Conservation (phyloP, 306 rosid species). For the Comarum palustre region DNA sequence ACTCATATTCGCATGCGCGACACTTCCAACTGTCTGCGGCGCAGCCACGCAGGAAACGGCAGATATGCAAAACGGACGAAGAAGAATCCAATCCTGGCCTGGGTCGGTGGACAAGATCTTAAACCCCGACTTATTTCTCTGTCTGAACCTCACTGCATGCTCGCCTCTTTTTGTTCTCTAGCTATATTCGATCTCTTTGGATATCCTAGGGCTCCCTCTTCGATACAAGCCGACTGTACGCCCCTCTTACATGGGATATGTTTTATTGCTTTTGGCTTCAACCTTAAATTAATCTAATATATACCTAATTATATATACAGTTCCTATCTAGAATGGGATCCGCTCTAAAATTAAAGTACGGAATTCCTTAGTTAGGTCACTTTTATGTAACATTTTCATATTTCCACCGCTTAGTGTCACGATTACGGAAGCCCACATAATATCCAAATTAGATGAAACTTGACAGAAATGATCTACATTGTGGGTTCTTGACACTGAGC, state of each 20-base stretch:
- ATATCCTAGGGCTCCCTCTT: not conserved
- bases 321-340: too few species aligned
- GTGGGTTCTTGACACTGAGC: too few species aligned
- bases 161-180: not conserved
- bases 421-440: too few species aligned
- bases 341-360: too few species aligned
- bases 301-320: too few species aligned
- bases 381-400: too few species aligned
- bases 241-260: too few species aligned
- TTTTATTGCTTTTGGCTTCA: not conserved
- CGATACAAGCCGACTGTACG: not conserved
- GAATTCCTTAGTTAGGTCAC: too few species aligned
- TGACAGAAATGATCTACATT: too few species aligned
- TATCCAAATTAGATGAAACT: too few species aligned
- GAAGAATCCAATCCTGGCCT: not conserved
- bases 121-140: not conserved
- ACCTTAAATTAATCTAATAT: too few species aligned
- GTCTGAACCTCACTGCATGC: not conserved
- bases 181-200: not conserved
- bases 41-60: slow-evolving; percentile 2
- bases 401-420: too few species aligned
- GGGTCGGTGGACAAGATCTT: slow-evolving; percentile 4
- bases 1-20: slow-evolving; percentile 49
- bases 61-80: not conserved
- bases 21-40: slow-evolving; percentile 44